phyloP scores from a whole-genome alignment of 2,329 filamentous ascomycete species.

The Neofusicoccum cordaticola region DNA sequence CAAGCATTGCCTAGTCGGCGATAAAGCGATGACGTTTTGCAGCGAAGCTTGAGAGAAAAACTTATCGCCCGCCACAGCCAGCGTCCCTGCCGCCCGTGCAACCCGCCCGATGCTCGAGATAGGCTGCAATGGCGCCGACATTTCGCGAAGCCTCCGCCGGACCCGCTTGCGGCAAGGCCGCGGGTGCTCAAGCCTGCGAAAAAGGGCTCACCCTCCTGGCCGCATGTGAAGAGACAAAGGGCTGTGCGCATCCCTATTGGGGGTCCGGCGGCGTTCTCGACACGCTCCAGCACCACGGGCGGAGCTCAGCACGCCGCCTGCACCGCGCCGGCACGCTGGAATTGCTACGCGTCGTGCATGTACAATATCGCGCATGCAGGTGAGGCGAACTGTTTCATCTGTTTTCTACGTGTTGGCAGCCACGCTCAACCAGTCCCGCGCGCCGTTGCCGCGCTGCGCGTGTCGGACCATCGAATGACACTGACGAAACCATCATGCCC shows the following conservation, averaged over 20 bases:
- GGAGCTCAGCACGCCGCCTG: constrained; percentile 3
- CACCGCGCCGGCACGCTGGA: not conserved
- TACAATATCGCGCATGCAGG: constrained; percentile 11
- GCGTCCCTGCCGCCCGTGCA: not conserved
- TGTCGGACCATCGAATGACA: constrained; percentile 14
- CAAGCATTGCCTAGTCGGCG: constrained; percentile 2
- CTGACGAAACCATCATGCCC: constrained; percentile 6
- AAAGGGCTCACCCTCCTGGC: not conserved
- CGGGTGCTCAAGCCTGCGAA: not conserved
- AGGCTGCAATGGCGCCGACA: constrained; percentile 11
- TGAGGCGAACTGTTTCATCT: constrained; percentile 7
- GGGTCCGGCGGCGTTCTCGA: not conserved
- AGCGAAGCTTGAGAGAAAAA: constrained; percentile 14
- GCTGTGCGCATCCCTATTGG: constrained; percentile 11
- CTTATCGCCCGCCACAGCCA: constrained; percentile 14
- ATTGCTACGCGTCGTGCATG: not conserved
- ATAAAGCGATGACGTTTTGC: constrained; percentile 11
- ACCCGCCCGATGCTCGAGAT: not conserved
- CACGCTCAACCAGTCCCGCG: not conserved
- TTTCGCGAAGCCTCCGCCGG: constrained; percentile 5
- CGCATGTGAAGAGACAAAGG: constrained; percentile 15
- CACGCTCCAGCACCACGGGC: not conserved
- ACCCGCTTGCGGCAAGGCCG: constrained; percentile 11
- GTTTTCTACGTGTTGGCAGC: not conserved
- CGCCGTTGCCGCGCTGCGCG: not conserved